These are phyloP conservation scores for Trichoderma sp. DNA, from an alignment of 2,329 filamentous ascomycete species.

Conservation along the genomic window DNA sequence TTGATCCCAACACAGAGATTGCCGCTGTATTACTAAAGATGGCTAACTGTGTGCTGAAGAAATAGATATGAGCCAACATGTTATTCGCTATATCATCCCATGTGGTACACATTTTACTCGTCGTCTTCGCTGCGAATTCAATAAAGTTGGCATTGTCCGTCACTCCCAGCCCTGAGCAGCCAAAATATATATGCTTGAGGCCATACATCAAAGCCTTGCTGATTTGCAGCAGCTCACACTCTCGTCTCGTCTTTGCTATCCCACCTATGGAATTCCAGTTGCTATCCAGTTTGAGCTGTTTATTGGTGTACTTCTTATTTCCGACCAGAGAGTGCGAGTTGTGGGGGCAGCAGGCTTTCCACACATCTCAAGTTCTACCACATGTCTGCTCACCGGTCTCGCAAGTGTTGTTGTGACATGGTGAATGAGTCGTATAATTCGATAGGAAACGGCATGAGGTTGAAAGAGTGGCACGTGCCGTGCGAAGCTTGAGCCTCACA, in stretches of 20 bases:
- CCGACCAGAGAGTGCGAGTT: too few relatives aligned
- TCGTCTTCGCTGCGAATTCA: neutral
- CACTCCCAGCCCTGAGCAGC: neutral
- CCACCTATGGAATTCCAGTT: neutral
- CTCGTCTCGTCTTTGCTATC: neutral
- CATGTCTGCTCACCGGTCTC: neutral
- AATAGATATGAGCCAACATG: neutral
- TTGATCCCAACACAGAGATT: neutral
- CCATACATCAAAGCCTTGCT: neutral
- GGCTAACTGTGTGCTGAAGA: neutral
- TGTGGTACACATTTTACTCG: neutral
- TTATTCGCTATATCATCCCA: neutral
- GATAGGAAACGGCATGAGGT: neutral
- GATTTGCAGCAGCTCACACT: neutral
- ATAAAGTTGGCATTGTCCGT: neutral
- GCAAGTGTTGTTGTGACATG: neutral
- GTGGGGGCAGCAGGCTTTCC: too few relatives aligned
- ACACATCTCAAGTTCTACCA: too few relatives aligned
- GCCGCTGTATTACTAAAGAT: neutral
- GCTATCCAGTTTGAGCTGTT: neutral
- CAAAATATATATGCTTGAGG: neutral
- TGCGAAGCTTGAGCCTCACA: neutral
- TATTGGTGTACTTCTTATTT: too few relatives aligned
- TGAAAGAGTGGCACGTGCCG: neutral
- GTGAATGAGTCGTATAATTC: neutral